Conservation (phyloP, 192 early-diverging fungal species). For the Kappamyces sp. region DNA sequence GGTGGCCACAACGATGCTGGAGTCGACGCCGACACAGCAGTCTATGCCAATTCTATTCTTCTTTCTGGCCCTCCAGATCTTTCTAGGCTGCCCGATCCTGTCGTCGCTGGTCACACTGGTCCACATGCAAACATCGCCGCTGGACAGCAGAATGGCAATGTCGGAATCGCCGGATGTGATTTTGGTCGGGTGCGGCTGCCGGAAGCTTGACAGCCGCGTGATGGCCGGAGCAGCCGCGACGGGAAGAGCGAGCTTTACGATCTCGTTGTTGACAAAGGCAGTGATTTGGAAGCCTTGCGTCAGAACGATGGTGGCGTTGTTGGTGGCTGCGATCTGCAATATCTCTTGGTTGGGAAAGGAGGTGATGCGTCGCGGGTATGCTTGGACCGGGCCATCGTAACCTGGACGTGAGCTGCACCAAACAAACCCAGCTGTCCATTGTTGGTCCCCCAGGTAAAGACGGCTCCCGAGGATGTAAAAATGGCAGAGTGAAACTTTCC, state of each 20-base stretch:
- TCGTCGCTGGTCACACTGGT: conserved; percentile 16
- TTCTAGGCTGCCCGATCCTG: conserved; percentile 29
- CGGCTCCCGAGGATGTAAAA: conserved; percentile 44
- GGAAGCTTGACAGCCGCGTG: conserved; percentile 5
- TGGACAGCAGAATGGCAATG: conserved; percentile 27
- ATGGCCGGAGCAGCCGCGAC: conserved; percentile 9
- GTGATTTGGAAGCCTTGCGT: conserved; percentile 49
- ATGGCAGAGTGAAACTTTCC: conserved; percentile 63
- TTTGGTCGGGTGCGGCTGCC: conserved; percentile 13
- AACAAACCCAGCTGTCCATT: conserved; percentile 63
- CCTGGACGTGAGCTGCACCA: conserved; percentile 5
- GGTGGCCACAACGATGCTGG: conserved; percentile 60
- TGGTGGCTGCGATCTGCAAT: conserved; percentile 54
- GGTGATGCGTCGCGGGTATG: conserved; percentile 56
- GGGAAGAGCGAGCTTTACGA: conserved; percentile 46
- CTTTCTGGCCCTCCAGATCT: conserved; percentile 53
- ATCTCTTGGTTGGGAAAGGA: conserved; percentile 46
- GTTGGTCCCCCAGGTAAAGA: conserved; percentile 68
- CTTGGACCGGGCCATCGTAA: conserved; percentile 37
- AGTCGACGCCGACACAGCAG: conserved; percentile 64
- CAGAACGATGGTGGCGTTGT: conserved; percentile 61
- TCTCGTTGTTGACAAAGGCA: conserved; percentile 47
- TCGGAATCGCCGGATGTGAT: conserved; percentile 41
- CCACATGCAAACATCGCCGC: conserved; percentile 59
- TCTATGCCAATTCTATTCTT: conserved; percentile 41